These are phyloP conservation scores for Hypocreales sp. DNA, from an alignment of 2,329 filamentous ascomycete species.

Conservation along the genomic window DNA sequence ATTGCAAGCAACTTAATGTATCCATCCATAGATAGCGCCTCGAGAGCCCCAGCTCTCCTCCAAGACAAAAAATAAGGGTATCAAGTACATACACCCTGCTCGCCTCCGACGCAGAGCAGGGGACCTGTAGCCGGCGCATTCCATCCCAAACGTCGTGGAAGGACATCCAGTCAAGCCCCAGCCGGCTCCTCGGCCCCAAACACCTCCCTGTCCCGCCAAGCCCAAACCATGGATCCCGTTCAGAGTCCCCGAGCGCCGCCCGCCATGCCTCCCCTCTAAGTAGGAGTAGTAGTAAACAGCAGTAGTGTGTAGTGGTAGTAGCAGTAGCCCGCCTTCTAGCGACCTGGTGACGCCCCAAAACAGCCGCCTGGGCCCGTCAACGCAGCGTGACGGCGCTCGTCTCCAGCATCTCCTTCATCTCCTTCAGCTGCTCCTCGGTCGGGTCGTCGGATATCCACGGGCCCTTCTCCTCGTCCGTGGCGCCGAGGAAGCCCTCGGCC, in stretches of 20 bases:
- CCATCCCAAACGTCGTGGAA: no score
- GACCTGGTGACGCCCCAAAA: not conserved
- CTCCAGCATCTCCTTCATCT: slow-evolving; percentile 38
- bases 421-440: slow-evolving; percentile 41
- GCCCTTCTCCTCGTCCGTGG: slow-evolving; percentile 77
- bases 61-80: slow-evolving; percentile 10
- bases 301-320: no score
- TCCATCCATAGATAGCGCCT: no score
- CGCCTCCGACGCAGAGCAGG: slow-evolving; percentile 1
- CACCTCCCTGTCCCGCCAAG: no score
- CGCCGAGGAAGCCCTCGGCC: slow-evolving; percentile 67
- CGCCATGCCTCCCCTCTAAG: slow-evolving; percentile 10
- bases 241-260: slow-evolving; percentile 13
- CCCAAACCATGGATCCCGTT: no score
- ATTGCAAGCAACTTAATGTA: no score
- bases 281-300: no score
- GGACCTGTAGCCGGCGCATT: slow-evolving; percentile 2
- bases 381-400: slow-evolving; percentile 10
- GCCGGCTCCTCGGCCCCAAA: no score
- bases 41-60: no score
- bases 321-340: slow-evolving; percentile 1
- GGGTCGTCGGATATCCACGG: slow-evolving; percentile 66
- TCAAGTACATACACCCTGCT: slow-evolving; percentile 6
- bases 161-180: no score
- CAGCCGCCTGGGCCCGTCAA: no score